These are phyloP conservation scores for Porcisia deanei DNA, from an alignment of 208 protist genomes.

Conservation along the genomic window DNA sequence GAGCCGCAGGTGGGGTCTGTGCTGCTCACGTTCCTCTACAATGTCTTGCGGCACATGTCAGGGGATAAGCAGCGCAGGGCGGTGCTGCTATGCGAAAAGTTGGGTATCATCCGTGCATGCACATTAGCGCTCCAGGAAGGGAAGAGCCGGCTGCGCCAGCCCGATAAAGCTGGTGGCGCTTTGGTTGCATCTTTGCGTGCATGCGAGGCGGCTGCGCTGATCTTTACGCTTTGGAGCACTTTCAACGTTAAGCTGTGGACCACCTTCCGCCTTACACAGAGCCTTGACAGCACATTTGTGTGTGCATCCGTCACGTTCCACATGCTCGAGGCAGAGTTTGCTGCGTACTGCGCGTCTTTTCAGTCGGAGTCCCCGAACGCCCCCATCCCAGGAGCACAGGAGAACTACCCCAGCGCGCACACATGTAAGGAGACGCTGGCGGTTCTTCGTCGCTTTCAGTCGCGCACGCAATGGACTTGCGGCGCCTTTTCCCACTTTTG, in stretches of 20 bases:
- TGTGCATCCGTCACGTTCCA: slow-evolving; percentile 23
- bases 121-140: slow-evolving; percentile 37
- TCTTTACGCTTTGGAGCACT: slow-evolving; percentile 37
- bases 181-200: slow-evolving; percentile 19
- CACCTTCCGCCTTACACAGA: slow-evolving; percentile 42
- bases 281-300: slow-evolving; percentile 24
- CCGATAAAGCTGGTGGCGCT: neutral
- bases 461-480: slow-evolving; percentile 30
- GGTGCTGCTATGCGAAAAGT: slow-evolving; percentile 49
- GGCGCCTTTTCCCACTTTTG: slow-evolving; percentile 37
- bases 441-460: slow-evolving; percentile 20
- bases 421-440: slow-evolving; percentile 30
- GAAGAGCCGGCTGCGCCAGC: slow-evolving; percentile 20
- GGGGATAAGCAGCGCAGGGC: slow-evolving; percentile 37
- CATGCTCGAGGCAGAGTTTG: slow-evolving; percentile 25
- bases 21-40: slow-evolving; percentile 71
- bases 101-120: slow-evolving; percentile 48
- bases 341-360: slow-evolving; percentile 12
- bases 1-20: slow-evolving; percentile 39
- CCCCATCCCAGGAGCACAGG: neutral
- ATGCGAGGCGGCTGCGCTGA: slow-evolving; percentile 45
- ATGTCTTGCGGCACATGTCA: slow-evolving; percentile 51
- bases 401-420: slow-evolving; percentile 6
- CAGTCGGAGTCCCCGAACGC: neutral
- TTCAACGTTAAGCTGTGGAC: slow-evolving; percentile 41